These are phyloP conservation scores for Metroxylon sagu DNA, from an alignment of 176 grass and related monocot species.

Conservation along the genomic window DNA sequence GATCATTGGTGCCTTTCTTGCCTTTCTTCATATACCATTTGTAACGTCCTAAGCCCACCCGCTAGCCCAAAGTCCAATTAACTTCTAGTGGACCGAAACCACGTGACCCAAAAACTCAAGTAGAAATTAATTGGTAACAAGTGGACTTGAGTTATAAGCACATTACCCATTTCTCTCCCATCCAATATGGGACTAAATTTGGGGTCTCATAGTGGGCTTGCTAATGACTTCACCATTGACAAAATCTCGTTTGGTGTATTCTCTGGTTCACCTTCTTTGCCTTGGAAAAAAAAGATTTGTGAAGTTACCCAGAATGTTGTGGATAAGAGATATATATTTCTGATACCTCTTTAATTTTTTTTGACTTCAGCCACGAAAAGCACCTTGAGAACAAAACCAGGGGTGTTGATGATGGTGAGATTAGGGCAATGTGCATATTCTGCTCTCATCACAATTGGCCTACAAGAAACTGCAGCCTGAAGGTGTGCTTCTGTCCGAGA, in stretches of 20 bases:
- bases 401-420: constrained; percentile 97
- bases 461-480: constrained; percentile 73
- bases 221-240: constrained; percentile 94
- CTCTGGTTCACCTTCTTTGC: constrained; percentile 89
- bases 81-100: too few relatives aligned
- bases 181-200: too few relatives aligned
- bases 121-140: too few relatives aligned
- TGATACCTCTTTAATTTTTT: neutral
- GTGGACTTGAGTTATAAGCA: too few relatives aligned
- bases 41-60: too few relatives aligned
- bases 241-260: constrained; percentile 69
- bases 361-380: neutral
- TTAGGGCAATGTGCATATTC: constrained; percentile 98
- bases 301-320: neutral
- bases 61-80: too few relatives aligned
- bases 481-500: constrained; percentile 75
- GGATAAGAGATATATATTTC: neutral
- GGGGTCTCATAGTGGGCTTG: too few relatives aligned
- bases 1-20: too few relatives aligned
- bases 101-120: too few relatives aligned
- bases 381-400: constrained; percentile 96
- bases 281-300: constrained; percentile 33
- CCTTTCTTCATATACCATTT: too few relatives aligned
- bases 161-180: too few relatives aligned
- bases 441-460: constrained; percentile 93